These are phyloP conservation scores for Populus tremula DNA, from an alignment of 345 rosid species.

Conservation along the genomic window DNA sequence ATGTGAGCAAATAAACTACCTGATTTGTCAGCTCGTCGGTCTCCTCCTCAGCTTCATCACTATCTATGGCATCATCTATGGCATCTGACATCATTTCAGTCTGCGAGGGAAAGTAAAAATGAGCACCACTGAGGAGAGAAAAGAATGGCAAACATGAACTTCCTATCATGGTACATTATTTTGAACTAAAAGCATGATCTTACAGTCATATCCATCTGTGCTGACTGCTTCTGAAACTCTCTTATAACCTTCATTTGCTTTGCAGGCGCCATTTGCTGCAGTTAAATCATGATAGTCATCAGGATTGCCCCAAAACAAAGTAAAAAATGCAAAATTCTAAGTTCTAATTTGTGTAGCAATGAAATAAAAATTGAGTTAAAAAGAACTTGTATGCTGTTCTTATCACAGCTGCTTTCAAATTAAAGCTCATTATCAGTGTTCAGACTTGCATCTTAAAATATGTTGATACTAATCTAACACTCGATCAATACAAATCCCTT, in stretches of 20 bases:
- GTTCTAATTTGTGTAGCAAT: background rate
- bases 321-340: background rate
- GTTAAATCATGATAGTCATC: constrained; percentile 11
- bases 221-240: constrained; percentile 94
- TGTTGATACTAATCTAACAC: background rate
- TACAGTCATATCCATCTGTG: constrained; percentile 97
- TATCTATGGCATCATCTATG: constrained; percentile 80
- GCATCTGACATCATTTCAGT: constrained; percentile 95
- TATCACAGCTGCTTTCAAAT: constrained; percentile 2
- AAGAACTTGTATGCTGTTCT: background rate
- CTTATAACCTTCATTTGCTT: constrained; percentile 70
- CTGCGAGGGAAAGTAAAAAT: constrained; percentile 41
- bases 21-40: constrained; percentile 92
- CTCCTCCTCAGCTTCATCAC: constrained; percentile 95
- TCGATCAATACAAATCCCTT: background rate
- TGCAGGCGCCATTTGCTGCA: constrained; percentile 94
- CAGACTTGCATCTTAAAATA: constrained; percentile 1
- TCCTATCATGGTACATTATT: constrained; percentile 1
- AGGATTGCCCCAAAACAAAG: background rate
- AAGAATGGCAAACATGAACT: constrained; percentile 1
- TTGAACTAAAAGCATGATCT: constrained; percentile 28
- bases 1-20: constrained; percentile 32
- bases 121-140: constrained; percentile 15
- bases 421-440: background rate
- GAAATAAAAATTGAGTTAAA: background rate